These are phyloP conservation scores for Botryococcus braunii DNA, from an alignment of 163 green algal species.

Conservation along the genomic window DNA sequence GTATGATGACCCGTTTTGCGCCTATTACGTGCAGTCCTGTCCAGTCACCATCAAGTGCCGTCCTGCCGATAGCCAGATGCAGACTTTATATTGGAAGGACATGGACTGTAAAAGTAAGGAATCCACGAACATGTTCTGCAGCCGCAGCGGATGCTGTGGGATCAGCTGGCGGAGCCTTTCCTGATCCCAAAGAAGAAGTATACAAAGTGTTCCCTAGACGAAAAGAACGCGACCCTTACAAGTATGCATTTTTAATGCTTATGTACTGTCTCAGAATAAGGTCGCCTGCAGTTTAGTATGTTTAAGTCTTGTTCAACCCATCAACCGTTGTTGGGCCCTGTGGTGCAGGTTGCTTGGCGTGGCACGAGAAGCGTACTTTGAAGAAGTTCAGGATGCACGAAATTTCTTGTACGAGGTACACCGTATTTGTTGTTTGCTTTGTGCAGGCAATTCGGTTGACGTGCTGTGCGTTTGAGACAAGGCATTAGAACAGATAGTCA, in stretches of 20 bases:
- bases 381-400: constrained; percentile 66
- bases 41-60: too few relatives aligned
- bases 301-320: not conserved
- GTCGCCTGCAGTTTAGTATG: not conserved
- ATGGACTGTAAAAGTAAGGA: too few relatives aligned
- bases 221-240: constrained; percentile 64
- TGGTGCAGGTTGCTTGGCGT: constrained; percentile 56
- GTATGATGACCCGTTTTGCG: too few relatives aligned
- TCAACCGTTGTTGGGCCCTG: not conserved
- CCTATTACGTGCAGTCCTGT: too few relatives aligned
- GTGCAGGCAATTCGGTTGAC: not conserved
- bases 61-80: too few relatives aligned
- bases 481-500: not conserved
- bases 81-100: too few relatives aligned
- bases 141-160: too few relatives aligned
- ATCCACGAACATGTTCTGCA: too few relatives aligned
- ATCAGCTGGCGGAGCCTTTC: too few relatives aligned
- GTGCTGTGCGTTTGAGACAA: not conserved
- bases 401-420: constrained; percentile 63
- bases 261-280: not conserved
- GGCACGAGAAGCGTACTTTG: constrained; percentile 49
- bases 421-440: not conserved
- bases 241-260: constrained; percentile 18
- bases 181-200: too few relatives aligned
- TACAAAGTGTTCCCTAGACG: constrained; percentile 52